These are phyloP conservation scores for Ailanthus altissimus DNA, from an alignment of 345 rosid genomes.

Conservation along the genomic window DNA sequence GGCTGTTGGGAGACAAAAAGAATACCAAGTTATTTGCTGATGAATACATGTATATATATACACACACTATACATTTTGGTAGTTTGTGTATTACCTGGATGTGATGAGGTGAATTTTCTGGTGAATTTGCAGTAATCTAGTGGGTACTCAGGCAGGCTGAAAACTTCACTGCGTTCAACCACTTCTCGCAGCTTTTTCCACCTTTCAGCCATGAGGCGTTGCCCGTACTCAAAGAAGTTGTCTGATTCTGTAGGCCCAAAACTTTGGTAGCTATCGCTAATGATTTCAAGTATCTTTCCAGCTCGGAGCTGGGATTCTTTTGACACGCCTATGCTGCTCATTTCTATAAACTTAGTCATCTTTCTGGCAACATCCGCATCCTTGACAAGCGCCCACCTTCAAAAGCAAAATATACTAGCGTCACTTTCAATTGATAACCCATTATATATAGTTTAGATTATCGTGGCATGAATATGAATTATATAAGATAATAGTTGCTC, in stretches of 20 bases:
- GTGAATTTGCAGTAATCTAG: conserved; percentile 63
- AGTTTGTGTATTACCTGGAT: conserved; percentile 52
- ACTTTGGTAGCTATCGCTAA: conserved; percentile 38
- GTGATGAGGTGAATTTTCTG: conserved; percentile 36
- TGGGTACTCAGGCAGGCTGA: conserved; percentile 57
- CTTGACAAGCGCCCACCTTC: conserved; percentile 83
- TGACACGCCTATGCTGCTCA: conserved; percentile 76
- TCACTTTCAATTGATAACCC: background rate
- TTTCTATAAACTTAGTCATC: conserved; percentile 61
- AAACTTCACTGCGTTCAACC: conserved; percentile 43
- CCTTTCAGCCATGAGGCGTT: conserved; percentile 49
- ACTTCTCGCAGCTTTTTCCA: conserved; percentile 65
- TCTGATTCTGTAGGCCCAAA: conserved; percentile 26
- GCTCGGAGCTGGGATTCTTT: conserved; percentile 86
- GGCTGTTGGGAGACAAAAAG: conserved; percentile 35
- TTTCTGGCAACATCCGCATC: conserved; percentile 61
- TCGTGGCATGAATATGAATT: background rate
- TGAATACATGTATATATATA: background rate
- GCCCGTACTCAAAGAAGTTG: conserved; percentile 59
- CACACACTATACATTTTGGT: background rate
- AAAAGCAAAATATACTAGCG: background rate
- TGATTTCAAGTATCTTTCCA: conserved; percentile 59
- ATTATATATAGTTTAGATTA: background rate
- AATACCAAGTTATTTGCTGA: background rate
- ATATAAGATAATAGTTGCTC: conserved; percentile 13